These are phyloP conservation scores for Insectozyma bohioensis DNA, from an alignment of 1,139 yeast genomes.

Conservation along the genomic window DNA sequence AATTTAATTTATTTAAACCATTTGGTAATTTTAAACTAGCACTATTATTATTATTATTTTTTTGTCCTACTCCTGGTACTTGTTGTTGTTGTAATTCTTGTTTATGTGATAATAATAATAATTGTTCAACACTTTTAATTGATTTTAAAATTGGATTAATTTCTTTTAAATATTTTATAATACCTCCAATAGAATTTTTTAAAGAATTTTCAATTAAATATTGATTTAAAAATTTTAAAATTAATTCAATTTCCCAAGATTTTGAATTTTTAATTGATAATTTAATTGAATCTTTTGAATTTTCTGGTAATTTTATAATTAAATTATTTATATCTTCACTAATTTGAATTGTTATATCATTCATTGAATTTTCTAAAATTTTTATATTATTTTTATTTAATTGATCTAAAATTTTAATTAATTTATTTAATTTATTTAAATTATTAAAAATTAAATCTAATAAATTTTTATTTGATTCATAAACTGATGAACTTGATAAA, in stretches of 20 bases:
- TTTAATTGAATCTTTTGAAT: conserved; percentile 18
- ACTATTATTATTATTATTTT: no score
- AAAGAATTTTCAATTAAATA: conserved; percentile 10
- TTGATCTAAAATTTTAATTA: conserved; percentile 37
- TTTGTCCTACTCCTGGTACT: conserved; percentile 13
- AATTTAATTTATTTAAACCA: conserved; percentile 31
- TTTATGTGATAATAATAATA: background rate
- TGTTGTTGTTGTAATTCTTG: conserved; percentile 5
- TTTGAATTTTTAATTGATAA: conserved; percentile 7
- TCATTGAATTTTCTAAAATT: conserved; percentile 28
- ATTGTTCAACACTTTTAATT: conserved; percentile 11
- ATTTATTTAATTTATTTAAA: conserved; percentile 31
- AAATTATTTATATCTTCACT: conserved; percentile 25
- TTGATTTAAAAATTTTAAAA: conserved; percentile 15
- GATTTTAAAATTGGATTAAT: conserved; percentile 31
- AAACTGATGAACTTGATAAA: conserved; percentile 22
- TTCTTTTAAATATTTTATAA: conserved; percentile 32
- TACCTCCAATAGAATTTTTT: conserved; percentile 25
- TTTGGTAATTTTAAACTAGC: conserved; percentile 24
- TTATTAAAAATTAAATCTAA: conserved; percentile 28
- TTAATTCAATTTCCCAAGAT: conserved; percentile 10
- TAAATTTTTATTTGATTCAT: conserved; percentile 14
- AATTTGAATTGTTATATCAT: conserved; percentile 29
- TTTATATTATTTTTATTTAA: conserved; percentile 28
- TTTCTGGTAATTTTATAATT: conserved; percentile 25